These are phyloP conservation scores for Sordariomycetes sp. DNA, from an alignment of 2,329 filamentous ascomycete species.

Conservation along the genomic window DNA sequence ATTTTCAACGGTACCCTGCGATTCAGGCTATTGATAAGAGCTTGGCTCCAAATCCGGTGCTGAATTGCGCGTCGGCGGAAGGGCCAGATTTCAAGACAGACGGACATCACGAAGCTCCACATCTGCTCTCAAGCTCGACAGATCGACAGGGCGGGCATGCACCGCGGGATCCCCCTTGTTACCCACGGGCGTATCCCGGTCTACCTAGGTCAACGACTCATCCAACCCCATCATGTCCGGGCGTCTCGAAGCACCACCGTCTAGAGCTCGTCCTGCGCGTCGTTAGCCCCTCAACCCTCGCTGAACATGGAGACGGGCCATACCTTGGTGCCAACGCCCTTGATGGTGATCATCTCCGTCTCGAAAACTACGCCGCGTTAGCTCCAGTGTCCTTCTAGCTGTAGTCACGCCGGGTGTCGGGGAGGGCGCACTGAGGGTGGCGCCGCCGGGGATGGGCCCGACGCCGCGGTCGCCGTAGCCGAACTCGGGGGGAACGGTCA, in stretches of 20 bases:
- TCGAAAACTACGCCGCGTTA: constrained; percentile 57
- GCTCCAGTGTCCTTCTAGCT: background rate
- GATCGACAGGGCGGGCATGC: no score
- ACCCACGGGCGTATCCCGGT: background rate
- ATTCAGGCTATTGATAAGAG: no score
- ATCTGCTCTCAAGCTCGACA: no score
- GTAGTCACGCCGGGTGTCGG: background rate
- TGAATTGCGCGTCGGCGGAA: no score
- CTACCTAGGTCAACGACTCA: background rate
- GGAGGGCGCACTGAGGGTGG: constrained; percentile 55
- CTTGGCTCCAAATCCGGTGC: no score
- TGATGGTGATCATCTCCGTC: constrained; percentile 79
- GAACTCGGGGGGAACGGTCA: constrained; percentile 81
- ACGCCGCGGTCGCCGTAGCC: constrained; percentile 69
- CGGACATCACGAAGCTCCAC: no score
- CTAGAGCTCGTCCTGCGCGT: background rate
- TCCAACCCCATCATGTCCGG: background rate
- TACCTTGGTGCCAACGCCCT: constrained; percentile 46
- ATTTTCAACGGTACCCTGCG: no score
- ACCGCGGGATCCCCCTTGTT: no score
- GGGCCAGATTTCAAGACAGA: no score
- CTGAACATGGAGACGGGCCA: background rate
- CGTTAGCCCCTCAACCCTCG: background rate
- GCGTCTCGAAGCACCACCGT: background rate
- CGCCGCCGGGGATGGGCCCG: constrained; percentile 74